Evolutionary conservation across 371 early-diverging fungal genomes (phyloP), one percentile per base, ranked within the genome.

Genomic region (Rhizoclosmatium hyalinum): DNA sequence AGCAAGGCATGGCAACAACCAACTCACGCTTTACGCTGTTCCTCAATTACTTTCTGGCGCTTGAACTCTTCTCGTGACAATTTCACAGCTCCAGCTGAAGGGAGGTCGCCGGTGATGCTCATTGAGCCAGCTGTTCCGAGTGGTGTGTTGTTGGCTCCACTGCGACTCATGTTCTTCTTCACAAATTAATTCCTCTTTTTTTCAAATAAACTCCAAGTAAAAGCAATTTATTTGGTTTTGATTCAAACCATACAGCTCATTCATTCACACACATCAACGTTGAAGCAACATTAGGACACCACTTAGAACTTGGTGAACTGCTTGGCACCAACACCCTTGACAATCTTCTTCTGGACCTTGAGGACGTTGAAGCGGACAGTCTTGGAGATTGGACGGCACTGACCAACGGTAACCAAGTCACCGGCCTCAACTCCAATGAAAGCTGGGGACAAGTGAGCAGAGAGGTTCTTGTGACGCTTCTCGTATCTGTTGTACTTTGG

Each of bases 401-500:
- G 95, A 82, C 99, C 99, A 83, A 98, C 95, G 80, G 96, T 98
- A 76, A 99, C 98, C 66, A 87, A 84, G 83, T 99, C 99, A 78
- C 99, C 99, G 76, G 88, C 81, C 83, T 93, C 88, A 46, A 99
- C 93, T 83, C 97, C 96, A 77, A 98, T 91, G 92, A 99, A 99
- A 85, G 94, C 94, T 75, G 99, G 99, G 75, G 96, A 95, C 75
- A 98, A 81, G 90, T 99, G 99, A 81, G 98, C 99, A 75, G 97
- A 94, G 80, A 99, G 86, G 93, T 99, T 99, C 91, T 94, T 99
- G 94, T 99, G 99, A 83, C 99, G 94, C 95, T 99, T 99, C 91
- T 99, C 99, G 90, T 98, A 99, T 93, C 69, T 64, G 93, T 99
- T 97, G 94, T 99, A 99, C 92, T 99, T 99, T 88, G 94, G 92